Base-by-base conservation (phyloP, 768 basidiomycete genomes). In the Amanita rubescens region DNA sequence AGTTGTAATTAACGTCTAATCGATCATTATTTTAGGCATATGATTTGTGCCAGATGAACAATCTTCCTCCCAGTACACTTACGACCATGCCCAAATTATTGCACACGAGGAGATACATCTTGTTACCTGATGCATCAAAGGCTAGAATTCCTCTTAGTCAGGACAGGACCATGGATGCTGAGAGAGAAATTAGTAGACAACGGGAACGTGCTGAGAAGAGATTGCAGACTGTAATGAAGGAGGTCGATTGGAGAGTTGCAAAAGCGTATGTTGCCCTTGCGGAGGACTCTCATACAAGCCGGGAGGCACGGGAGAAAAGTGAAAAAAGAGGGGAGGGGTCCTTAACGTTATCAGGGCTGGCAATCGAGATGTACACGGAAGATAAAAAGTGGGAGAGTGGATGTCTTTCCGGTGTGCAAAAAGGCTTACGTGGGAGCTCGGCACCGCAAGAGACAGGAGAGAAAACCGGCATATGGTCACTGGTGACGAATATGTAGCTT, bases 61-160 rank as follows among this genome's bases (percentile, higher is more conserved):
- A 75, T 41, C 75, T 90, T 11, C 83, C 87, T 0, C 67, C 72
- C 5, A 84, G 77, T 60, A 81, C 84, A 3, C 67, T 90, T 17
- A 78, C 71, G 54, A 87, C 83, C 0, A 88, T 81, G 0, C 87
- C 88, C 5, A 85, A 89, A 61, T 69, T 90, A 7, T 70, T 90
- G 14, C 86, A 88, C 64, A 88, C 87, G 1, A 79, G 86, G 5
- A 69, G 72, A 1, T 77, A 70, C 56, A 65, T 90, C 53, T 63
- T 71, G 14, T 70, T 88, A 9, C 85, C 85, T 71, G 71, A 17
- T 62, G 70, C 3, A 68, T 64, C 50, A n/a, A n/a, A n/a, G 30
- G 52, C 11, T 10, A 38, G 30, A 14, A 2, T 6, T 32, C 7
- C 27, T 33, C 58, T 48, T 30, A 62, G 41, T 27, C 49, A 63